Evolutionary conservation across 352 stramenopile genomes (phyloP).

Genomic region (Pythium rishiriense): DNA sequence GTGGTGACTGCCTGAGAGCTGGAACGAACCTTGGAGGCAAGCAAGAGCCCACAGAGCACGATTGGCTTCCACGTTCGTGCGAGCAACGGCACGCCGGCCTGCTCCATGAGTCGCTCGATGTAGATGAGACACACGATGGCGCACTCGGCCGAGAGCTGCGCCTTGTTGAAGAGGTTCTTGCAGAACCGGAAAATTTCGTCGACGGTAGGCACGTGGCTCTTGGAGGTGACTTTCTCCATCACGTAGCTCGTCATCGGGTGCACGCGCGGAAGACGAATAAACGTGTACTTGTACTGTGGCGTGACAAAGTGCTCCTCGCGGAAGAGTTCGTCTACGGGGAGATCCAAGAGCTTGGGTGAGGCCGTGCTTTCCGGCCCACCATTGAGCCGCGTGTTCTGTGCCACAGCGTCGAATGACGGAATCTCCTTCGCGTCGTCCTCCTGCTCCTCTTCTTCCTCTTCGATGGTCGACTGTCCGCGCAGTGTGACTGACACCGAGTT

Average conservation of each 20-base stretch:
- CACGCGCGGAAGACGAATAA: conserved; percentile 69
- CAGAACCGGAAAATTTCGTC: conserved; percentile 93
- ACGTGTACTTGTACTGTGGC: conserved; percentile 89
- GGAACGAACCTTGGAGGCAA: conserved; percentile 94
- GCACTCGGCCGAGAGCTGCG: conserved; percentile 97
- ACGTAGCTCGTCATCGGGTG: conserved; percentile 77
- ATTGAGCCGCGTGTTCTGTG: conserved; percentile 8
- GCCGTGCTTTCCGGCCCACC: conserved; percentile 34
- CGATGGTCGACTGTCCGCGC: conserved; percentile 10
- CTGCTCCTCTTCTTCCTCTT: conserved; percentile 9
- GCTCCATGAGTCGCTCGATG: conserved; percentile 98
- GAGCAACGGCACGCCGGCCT: conserved; percentile 94
- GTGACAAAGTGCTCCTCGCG: conserved; percentile 89
- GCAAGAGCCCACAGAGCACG: conserved; percentile 95
- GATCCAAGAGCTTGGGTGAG: conserved; percentile 62
- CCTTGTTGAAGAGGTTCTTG: conserved; percentile 96
- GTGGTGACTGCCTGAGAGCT: too few relatives aligned
- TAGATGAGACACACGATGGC: conserved; percentile 99
- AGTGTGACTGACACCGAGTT: conserved; percentile 7
- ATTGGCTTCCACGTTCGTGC: conserved; percentile 97
- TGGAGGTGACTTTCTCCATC: conserved; percentile 84
- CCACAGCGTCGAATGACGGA: conserved; percentile 3
- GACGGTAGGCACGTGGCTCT: conserved; percentile 83
- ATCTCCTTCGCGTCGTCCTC: conserved; percentile 5
- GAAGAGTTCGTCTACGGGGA: conserved; percentile 83